Evolutionary conservation across 371 early-diverging fungal species (phyloP), one percentile per base, ranked within the genome.

Genomic region (Apophysomyces elegans): DNA sequence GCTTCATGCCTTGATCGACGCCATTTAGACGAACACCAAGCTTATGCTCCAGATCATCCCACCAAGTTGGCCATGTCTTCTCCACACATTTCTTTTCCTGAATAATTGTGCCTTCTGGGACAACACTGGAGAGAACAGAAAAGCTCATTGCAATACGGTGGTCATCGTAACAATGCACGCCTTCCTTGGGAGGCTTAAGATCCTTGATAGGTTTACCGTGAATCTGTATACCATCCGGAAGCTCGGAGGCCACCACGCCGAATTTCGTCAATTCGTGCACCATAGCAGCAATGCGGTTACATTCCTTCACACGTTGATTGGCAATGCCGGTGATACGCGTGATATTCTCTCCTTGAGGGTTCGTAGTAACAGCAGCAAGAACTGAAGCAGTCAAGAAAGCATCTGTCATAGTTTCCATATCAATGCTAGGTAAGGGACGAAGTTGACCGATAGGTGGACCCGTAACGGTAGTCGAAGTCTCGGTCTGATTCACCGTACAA

Each of bases 391-490:
- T 98, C 75, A 98, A 81, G 83, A 98, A 98, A 7, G 99, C 99
- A 74, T 98, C 99, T 0, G 99, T 98, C 97, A 98, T 95, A 12
- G 93, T 90, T 77, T 96, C 97, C 99, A 98, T 98, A 68, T 98
- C 96, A 65, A 98, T 90, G 16, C 81, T 70, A 8, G 89, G 80
- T 7, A 98, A 73, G n/a, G 96, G 92, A 36, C 68, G 73, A 54
- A 97, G 80, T 45, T 74, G 71, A 2, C 91, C 92, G 11, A 88
- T 74, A 26, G 91, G 84, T 11, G 97, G 97, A 0, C 97, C 97
- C n/a, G 83, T 80, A 9, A 98, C 98, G 0, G 94, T 96, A 1
- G 97, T 97, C 1, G 93, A 84, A 0, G 88, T 88, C 58, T 80
- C 90, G 1, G 96, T 95, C 79, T 97, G 97, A 37, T 84, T 84